A percentile compares a stretch with the other conserved stretches of the same genome.
Evolutionary conservation across 306 rosid species (phyloP).

Genomic region (Casuarina equisetifolia): DNA sequence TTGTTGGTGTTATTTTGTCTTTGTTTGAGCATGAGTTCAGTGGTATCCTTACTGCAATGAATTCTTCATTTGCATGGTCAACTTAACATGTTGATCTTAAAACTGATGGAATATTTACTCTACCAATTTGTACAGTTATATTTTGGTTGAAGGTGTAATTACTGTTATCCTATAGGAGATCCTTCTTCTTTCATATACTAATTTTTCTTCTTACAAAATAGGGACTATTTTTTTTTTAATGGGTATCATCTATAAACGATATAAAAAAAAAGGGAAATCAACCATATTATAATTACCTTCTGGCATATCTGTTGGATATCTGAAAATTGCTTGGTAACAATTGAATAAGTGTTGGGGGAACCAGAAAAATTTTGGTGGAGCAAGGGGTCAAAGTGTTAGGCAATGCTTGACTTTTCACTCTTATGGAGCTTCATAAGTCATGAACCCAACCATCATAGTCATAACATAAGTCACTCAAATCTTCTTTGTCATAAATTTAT

Average conservation of each 20-base stretch:
- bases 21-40: neutral
- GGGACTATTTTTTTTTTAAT: neutral
- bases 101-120: neutral
- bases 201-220: neutral
- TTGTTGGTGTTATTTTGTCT: neutral
- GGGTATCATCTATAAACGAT: neutral
- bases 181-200: neutral
- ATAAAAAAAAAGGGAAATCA: neutral
- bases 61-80: neutral
- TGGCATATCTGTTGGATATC: neutral
- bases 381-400: neutral
- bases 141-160: neutral
- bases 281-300: neutral
- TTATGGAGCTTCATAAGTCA: neutral
- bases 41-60: neutral
- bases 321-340: neutral
- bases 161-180: neutral
- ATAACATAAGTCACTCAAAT: neutral
- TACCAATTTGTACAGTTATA: neutral
- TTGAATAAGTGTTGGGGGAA: neutral
- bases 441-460: neutral
- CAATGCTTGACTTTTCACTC: neutral
- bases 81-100: neutral
- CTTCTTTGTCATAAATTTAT: neutral
- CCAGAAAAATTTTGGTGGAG: constrained; percentile 12